These are phyloP conservation scores for Nicotiana tabacum DNA, from an alignment of 257 asterid genomes.

Conservation along the genomic window DNA sequence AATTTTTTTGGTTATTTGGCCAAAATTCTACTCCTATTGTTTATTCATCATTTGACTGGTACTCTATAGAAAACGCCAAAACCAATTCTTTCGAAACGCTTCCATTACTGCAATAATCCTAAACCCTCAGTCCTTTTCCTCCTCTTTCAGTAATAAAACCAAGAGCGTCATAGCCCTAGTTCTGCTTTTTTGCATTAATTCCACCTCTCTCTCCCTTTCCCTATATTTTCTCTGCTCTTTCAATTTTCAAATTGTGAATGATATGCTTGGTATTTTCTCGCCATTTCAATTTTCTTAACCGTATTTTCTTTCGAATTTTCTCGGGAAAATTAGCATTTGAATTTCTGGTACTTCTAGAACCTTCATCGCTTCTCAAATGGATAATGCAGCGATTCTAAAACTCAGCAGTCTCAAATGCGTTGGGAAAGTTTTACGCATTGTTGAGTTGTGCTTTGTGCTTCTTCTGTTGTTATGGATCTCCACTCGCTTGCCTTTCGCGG, in stretches of 20 bases:
- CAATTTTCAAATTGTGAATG: background rate
- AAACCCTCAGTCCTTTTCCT: background rate
- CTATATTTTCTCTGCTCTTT: background rate
- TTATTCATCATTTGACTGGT: background rate
- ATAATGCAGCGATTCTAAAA: background rate
- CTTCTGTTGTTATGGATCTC: constrained; percentile 40
- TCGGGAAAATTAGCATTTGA: background rate
- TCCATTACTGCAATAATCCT: background rate
- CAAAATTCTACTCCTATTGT: background rate
- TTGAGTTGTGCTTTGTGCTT: constrained; percentile 39
- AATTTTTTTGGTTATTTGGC: too few relatives aligned
- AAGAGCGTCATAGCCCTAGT: background rate
- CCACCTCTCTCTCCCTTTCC: too few relatives aligned
- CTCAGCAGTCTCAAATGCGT: constrained; percentile 22
- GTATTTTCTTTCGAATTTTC: background rate
- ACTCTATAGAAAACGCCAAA: constrained; percentile 1
- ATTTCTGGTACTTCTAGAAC: background rate
- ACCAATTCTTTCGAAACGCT: background rate
- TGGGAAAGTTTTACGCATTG: constrained; percentile 43
- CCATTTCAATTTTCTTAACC: background rate
- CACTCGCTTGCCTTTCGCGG: constrained; percentile 45
- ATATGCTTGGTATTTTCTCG: background rate
- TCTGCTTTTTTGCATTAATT: too few relatives aligned
- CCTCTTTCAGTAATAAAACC: background rate
- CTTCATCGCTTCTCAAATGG: background rate